phyloP scores from a whole-genome alignment of 164 flowering plant genomes.

The Magnolia kwangsiensis region DNA sequence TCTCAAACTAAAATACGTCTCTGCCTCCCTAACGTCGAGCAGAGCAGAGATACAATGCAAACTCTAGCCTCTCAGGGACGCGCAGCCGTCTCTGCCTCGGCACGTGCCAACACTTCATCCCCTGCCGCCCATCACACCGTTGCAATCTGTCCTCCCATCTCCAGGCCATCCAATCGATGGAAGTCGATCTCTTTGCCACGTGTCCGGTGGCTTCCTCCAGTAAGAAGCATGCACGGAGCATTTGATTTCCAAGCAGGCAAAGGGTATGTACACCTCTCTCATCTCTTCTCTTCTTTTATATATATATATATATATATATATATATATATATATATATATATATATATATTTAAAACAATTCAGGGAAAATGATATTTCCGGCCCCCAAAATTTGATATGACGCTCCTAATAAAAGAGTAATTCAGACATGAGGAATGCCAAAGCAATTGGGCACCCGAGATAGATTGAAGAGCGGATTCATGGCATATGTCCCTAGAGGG shows the following conservation, averaged over 20 bases:
- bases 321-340: no score
- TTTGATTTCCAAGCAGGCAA: conserved; percentile 47
- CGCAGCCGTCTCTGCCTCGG: not conserved
- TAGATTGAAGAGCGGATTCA: no score
- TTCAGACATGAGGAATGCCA: no score
- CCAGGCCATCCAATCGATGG: not conserved
- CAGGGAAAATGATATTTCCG: not conserved
- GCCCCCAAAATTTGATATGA: no score
- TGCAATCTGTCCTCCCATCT: not conserved
- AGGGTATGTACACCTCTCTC: conserved; percentile 29
- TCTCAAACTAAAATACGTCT: not conserved
- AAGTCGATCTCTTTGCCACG: conserved; percentile 2
- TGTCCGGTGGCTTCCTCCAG: conserved; percentile 16
- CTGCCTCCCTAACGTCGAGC: not conserved
- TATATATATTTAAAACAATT: no score
- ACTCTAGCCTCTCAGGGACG: conserved; percentile 11
- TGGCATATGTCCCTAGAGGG: no score
- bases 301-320: no score
- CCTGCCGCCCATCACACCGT: not conserved
- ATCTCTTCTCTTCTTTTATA: not conserved
- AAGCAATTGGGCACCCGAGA: no score
- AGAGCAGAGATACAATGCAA: conserved; percentile 15
- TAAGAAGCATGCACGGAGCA: conserved; percentile 14
- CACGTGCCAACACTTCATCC: not conserved
- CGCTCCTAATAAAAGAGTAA: no score